These are phyloP conservation scores for Trichoderma sp. DNA, from an alignment of 2,329 filamentous ascomycete species.

Conservation along the genomic window DNA sequence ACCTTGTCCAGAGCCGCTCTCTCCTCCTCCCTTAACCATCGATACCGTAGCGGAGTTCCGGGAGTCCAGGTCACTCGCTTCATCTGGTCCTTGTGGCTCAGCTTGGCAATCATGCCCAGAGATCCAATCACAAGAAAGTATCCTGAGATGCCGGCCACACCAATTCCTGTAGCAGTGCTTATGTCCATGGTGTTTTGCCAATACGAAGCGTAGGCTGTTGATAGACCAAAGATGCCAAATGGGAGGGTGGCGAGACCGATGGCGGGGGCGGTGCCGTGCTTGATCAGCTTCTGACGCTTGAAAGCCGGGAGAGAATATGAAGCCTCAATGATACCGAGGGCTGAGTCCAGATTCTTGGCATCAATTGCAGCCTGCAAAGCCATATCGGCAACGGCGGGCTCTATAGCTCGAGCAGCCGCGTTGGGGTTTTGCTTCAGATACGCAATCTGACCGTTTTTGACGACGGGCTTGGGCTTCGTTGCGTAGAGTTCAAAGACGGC, in stretches of 20 bases:
- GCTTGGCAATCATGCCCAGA: slow-evolving; percentile 78
- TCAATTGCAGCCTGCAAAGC: slow-evolving; percentile 80
- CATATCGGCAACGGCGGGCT: slow-evolving; percentile 63
- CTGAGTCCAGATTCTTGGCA: slow-evolving; percentile 72
- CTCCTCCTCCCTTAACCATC: slow-evolving; percentile 90
- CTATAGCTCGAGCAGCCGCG: slow-evolving; percentile 67
- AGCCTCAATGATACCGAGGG: slow-evolving; percentile 70
- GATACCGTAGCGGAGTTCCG: slow-evolving; percentile 73
- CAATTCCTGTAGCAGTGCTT: slow-evolving; percentile 69
- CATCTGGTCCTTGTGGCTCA: slow-evolving; percentile 94
- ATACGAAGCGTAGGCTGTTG: slow-evolving; percentile 47
- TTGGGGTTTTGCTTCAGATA: slow-evolving; percentile 66
- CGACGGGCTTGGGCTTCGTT: slow-evolving; percentile 70
- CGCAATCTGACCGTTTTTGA: slow-evolving; percentile 55
- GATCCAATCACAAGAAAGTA: slow-evolving; percentile 80
- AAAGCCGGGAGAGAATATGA: slow-evolving; percentile 67
- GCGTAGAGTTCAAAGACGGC: slow-evolving; percentile 79
- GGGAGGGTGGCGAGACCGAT: slow-evolving; percentile 59
- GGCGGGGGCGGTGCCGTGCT: slow-evolving; percentile 59
- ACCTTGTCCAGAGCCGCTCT: slow-evolving; percentile 81
- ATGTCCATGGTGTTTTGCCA: slow-evolving; percentile 71
- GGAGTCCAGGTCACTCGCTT: slow-evolving; percentile 85
- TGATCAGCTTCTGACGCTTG: slow-evolving; percentile 63
- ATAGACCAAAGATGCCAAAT: slow-evolving; percentile 66
- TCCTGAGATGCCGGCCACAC: slow-evolving; percentile 75